Base-by-base conservation (phyloP, 768 basidiomycete species). In the Calocera viscosa region DNA sequence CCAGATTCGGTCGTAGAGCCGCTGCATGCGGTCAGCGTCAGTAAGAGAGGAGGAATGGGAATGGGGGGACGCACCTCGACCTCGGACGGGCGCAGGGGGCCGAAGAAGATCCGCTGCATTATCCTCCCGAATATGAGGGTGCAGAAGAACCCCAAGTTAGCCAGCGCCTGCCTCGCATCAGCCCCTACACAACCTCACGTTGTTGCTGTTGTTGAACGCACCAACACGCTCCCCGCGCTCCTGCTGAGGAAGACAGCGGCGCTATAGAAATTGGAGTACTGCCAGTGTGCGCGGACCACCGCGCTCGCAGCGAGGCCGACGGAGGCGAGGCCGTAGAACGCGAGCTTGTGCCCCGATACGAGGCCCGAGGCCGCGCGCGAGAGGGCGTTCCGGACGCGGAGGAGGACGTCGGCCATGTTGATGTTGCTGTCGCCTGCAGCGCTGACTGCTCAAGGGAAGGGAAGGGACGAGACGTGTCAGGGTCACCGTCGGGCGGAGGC, bases 1-100 rank as follows among this genome's bases (percentile, higher is more conserved):
- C 95, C 96, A 98, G 33, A 92, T 83, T 70, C 91, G 83, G 74
- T 98, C 95, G 75, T 97, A 96, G 1, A 99, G 81, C 32, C 94
- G 88, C 95, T 99, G 73, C 19, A 26, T 2, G 26, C 34, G n/a
- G 17, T 65, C n/a, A 3, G 39, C 38, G 28, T 16, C 24, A 33
- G 35, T n/a, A 33, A 0, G 60, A 19, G 19, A 34, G 38, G 24
- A 24, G 10, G 40, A 17, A 11, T 7, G 40, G 35, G 19, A 24
- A 49, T n/a, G n/a, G 11, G 28, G 30, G 24, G 11, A 74, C 83
- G 60, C 73, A 92, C 95, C 85, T 99, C 95, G 49, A 97, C 82
- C 77, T 99, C 95, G 63, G 88, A 87, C 14, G 92, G 80, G 63
- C 94, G 81, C 40, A 99, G 80, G 14, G 87, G 77, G 17, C 95